Evolutionary conservation across 2,329 filamentous ascomycete genomes (phyloP), one percentile per base, ranked within the genome.

Genomic region (Cladosporium sp.): DNA sequence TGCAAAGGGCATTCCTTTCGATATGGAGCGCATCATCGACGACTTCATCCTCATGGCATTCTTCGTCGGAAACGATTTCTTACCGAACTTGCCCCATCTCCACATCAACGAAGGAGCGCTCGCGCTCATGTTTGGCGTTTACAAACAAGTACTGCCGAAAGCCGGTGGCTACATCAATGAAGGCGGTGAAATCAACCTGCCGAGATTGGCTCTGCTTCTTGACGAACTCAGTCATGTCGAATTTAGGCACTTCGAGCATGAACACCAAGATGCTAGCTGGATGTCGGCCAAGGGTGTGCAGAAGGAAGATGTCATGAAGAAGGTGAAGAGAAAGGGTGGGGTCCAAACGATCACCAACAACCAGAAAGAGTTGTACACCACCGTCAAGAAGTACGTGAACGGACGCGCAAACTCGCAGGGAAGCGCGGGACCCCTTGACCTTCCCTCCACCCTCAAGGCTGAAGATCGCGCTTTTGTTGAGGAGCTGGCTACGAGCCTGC

Each of bases 21-120:
- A 98, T 65, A 85, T 98, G 78, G 93, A 98, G 74, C 83, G 86
- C 56, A 83, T 98, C 64, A 97, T 98, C 72, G 93, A 98, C 67
- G 93, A 98, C 75, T 98, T 98, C 70, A 97, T 98, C 66, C 80
- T 98, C 54, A 96, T 98, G 90, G 92, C 91, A 41, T 98, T 98
- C 74, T 98, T 98, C 69, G 89, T 98, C 62, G 93, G 93, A 66
- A 98, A 98, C 70, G 93, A 98, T 79, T 98, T 98, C 73, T 79
- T 98, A 68, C 93, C 93, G 3, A 96, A 98, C 70, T 77, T 98
- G 52, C 94, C 94, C 4, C 88, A 94, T 64, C 73, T 98, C 57
- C 93, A 98, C 70, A 98, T 98, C 71, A 98, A 98, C 69, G 94
- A 98, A 70, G 94, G 93, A 57, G 93, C 94, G 18, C 74, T 98